These are phyloP conservation scores for Taphrina betulina DNA, from an alignment of 1,139 yeast species.

Conservation along the genomic window DNA sequence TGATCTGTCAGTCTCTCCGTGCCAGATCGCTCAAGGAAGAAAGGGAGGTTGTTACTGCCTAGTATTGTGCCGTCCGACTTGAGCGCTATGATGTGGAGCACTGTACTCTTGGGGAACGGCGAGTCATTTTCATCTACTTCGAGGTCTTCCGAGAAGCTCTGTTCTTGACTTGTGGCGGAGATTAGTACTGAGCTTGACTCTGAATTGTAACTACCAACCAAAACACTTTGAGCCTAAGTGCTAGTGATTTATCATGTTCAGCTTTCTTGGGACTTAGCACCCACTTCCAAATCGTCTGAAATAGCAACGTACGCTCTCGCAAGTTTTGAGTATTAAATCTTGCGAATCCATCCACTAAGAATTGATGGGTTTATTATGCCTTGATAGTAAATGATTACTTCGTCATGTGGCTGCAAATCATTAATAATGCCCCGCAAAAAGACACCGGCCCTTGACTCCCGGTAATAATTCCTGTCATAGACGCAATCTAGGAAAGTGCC, in stretches of 20 bases:
- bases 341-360: background rate
- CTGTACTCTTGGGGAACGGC: constrained; percentile 7
- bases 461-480: too few species aligned
- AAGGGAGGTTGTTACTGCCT: constrained; percentile 5
- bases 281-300: background rate
- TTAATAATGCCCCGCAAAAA: too few species aligned
- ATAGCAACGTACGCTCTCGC: constrained; percentile 1
- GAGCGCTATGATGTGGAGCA: constrained; percentile 20
- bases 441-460: too few species aligned
- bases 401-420: too few species aligned
- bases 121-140: constrained; percentile 23
- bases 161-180: constrained; percentile 5
- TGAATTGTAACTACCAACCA: background rate
- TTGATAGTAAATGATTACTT: too few species aligned
- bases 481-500: too few species aligned
- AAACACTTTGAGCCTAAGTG: constrained; percentile 19
- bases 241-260: constrained; percentile 3
- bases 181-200: background rate
- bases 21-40: background rate
- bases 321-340: constrained; percentile 5
- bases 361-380: too few species aligned
- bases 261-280: background rate
- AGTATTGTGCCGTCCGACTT: background rate
- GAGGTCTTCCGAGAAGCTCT: constrained; percentile 11
- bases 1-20: background rate